Conservation (phyloP, 2,329 filamentous ascomycete genomes). For the Pestalotiopsis sp. region DNA sequence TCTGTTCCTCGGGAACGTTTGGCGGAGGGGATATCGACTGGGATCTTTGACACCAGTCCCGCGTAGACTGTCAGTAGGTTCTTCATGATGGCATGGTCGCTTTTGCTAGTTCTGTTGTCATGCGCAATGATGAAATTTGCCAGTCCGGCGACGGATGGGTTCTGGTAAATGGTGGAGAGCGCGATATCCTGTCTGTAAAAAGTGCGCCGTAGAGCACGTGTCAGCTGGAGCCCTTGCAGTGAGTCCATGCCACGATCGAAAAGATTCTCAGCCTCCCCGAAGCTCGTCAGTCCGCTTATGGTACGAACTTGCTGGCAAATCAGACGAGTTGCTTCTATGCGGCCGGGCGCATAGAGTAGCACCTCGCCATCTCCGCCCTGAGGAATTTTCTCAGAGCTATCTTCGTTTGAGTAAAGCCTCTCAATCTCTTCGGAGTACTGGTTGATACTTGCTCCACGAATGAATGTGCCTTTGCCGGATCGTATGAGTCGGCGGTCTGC, state of each 20-base stretch:
- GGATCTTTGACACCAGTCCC: background rate
- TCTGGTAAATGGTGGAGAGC: background rate
- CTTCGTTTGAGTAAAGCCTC: background rate
- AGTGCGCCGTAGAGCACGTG: background rate
- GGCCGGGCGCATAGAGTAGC: background rate
- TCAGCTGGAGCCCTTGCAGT: background rate
- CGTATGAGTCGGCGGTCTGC: background rate
- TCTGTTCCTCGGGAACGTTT: background rate
- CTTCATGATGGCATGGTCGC: background rate
- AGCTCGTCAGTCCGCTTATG: background rate
- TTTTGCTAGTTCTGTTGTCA: background rate
- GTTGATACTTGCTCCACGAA: background rate
- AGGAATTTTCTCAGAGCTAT: background rate
- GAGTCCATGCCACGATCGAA: background rate
- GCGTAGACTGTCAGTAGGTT: background rate
- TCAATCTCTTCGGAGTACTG: background rate
- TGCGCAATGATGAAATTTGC: background rate
- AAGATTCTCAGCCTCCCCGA: background rate
- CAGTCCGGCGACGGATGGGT: background rate
- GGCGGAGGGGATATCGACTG: background rate
- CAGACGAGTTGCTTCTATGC: background rate
- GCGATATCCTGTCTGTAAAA: background rate
- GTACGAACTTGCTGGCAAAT: background rate
- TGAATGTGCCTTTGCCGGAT: background rate
- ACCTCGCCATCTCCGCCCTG: too few relatives aligned